A percentile compares a stretch with the other conserved stretches of the same genome.
Evolutionary conservation across 2,329 filamentous ascomycete species (phyloP).

Genomic region (Aspergillus texensis): DNA sequence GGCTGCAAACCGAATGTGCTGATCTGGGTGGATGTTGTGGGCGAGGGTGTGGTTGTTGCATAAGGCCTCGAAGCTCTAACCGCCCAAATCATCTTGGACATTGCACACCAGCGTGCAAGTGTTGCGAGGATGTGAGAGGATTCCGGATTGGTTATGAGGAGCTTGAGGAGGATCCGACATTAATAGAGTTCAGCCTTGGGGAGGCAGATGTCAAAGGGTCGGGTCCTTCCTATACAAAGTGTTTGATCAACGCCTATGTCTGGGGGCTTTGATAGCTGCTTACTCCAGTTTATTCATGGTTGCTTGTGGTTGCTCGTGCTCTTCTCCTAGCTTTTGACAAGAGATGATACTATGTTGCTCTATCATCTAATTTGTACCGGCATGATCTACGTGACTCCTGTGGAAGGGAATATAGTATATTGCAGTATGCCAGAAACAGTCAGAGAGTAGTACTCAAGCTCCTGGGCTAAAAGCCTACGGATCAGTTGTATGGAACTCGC

Average conservation of each 20-base stretch:
- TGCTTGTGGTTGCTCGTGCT: too few species aligned
- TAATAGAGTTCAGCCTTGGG: accelerated
- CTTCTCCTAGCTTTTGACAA: too few species aligned
- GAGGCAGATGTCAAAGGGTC: background rate
- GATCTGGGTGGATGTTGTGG: background rate
- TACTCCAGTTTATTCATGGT: background rate
- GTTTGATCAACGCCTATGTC: background rate
- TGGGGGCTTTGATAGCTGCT: background rate
- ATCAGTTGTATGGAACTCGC: too few species aligned
- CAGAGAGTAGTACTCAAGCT: too few species aligned
- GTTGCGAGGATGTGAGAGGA: background rate
- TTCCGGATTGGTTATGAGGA: accelerated
- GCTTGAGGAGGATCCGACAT: accelerated
- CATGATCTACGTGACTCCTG: too few species aligned
- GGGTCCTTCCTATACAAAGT: background rate
- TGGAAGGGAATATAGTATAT: too few species aligned
- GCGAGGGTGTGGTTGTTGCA: background rate
- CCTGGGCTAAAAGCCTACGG: too few species aligned
- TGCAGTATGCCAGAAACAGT: too few species aligned
- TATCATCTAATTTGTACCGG: too few species aligned
- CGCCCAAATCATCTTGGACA: background rate
- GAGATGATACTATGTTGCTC: too few species aligned
- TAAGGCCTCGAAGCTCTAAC: background rate
- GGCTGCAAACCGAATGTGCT: background rate
- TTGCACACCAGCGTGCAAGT: background rate